These are phyloP conservation scores for Aschersonia sp. DNA, from an alignment of 2,329 filamentous ascomycete genomes.

Conservation along the genomic window DNA sequence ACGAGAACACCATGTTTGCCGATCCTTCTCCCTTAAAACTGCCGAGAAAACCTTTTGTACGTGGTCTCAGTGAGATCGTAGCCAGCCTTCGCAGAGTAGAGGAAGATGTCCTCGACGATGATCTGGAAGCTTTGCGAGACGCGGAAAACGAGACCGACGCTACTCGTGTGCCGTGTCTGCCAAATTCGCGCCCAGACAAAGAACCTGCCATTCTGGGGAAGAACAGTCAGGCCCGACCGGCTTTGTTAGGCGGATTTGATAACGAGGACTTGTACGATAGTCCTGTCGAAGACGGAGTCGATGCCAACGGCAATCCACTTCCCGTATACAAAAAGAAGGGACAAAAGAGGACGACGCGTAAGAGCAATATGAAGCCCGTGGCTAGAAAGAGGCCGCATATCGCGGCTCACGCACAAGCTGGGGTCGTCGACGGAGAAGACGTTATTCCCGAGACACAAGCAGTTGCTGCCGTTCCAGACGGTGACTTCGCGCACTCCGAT, in stretches of 20 bases:
- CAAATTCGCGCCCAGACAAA: neutral
- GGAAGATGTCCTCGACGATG: conserved; percentile 56
- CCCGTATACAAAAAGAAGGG: conserved; percentile 71
- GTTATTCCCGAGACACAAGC: conserved; percentile 15
- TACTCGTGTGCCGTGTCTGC: conserved; percentile 8
- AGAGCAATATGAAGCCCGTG: conserved; percentile 47
- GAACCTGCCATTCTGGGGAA: conserved; percentile 10
- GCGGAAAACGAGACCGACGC: conserved; percentile 35
- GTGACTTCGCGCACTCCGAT: conserved; percentile 6
- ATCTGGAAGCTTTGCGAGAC: conserved; percentile 60
- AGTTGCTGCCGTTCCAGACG: conserved; percentile 7
- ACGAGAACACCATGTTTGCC: conserved; percentile 40
- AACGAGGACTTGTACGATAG: conserved; percentile 46
- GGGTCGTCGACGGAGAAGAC: conserved; percentile 17
- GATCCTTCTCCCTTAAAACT: conserved; percentile 34
- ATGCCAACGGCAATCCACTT: conserved; percentile 42
- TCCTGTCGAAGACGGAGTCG: conserved; percentile 33
- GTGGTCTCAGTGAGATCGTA: conserved; percentile 62
- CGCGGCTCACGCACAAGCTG: conserved; percentile 12
- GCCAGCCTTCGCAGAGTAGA: conserved; percentile 55
- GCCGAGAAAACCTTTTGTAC: conserved; percentile 46
- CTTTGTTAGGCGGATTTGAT: conserved; percentile 46
- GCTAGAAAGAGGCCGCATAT: conserved; percentile 30
- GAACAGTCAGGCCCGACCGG: conserved; percentile 26
- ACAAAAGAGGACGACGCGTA: conserved; percentile 62